Conservation (phyloP, 768 basidiomycete species). For the Mrakia blollopis region DNA sequence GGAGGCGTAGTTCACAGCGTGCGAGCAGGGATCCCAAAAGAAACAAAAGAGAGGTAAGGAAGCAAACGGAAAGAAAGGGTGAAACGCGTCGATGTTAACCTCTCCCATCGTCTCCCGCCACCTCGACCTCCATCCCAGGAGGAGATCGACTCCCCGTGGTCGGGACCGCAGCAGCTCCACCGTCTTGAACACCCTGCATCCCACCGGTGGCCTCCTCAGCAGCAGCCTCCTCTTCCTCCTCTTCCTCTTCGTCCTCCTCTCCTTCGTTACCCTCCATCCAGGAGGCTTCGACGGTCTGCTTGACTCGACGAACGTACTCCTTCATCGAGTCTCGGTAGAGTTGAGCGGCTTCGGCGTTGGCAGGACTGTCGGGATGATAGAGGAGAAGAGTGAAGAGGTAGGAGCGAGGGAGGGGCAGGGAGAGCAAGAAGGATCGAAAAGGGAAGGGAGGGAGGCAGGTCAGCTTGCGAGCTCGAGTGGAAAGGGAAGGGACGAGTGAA, state of each 20-base stretch:
- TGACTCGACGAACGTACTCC: constrained; percentile 89
- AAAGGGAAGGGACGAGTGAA: background rate
- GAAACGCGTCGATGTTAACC: background rate
- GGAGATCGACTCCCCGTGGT: background rate
- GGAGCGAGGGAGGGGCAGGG: background rate
- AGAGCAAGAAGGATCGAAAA: background rate
- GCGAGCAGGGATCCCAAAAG: background rate
- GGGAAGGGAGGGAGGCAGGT: background rate
- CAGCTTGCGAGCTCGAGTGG: background rate
- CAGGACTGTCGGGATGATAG: constrained; percentile 59
- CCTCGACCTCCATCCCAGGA: constrained; percentile 8
- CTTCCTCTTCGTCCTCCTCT: constrained; percentile 23
- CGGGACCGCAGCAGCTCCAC: background rate
- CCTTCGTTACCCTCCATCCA: constrained; percentile 30
- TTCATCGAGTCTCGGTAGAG: constrained; percentile 97
- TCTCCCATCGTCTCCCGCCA: constrained; percentile 3
- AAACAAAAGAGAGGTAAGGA: background rate
- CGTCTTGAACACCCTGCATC: background rate
- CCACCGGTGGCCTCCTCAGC: background rate
- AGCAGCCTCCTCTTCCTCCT: constrained; percentile 18
- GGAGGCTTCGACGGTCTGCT: constrained; percentile 44
- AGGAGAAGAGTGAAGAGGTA: background rate
- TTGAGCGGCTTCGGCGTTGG: constrained; percentile 96
- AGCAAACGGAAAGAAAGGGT: background rate
- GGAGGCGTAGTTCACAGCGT: background rate